Evolutionary conservation across 2,329 filamentous ascomycete genomes (phyloP).

Genomic region (Graphilbum sp.): DNA sequence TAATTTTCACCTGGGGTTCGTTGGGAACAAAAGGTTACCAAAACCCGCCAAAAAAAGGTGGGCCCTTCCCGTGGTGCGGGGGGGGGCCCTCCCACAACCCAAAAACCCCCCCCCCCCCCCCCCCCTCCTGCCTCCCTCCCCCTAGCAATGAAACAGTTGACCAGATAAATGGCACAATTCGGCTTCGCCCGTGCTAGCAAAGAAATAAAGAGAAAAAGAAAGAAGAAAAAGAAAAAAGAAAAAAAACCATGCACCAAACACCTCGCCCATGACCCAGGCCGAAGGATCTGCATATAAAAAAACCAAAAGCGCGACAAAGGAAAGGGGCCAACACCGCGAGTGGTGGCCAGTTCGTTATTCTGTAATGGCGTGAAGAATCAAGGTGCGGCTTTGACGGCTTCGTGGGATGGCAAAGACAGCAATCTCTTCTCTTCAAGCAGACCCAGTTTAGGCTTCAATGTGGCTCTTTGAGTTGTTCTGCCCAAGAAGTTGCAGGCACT

Average conservation of each 20-base stretch:
- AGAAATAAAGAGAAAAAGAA: neutral
- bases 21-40: no score
- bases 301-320: slow-evolving; percentile 1
- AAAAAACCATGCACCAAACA: neutral
- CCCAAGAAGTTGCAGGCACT: slow-evolving; percentile 74
- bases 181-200: no score
- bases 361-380: neutral
- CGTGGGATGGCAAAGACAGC: neutral
- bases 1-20: no score
- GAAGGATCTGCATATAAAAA: neutral
- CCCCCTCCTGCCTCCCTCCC: no score
- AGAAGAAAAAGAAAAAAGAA: neutral
- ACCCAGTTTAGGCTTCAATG: slow-evolving; percentile 50
- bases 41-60: no score
- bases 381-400: neutral
- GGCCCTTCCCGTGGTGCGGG: no score
- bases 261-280: neutral
- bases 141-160: no score
- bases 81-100: no score
- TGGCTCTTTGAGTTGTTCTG: slow-evolving; percentile 62
- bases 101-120: no score
- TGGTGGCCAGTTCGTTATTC: neutral
- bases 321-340: slow-evolving; percentile 4
- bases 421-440: slow-evolving; percentile 1
- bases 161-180: no score